These are phyloP conservation scores for Curvularia eragrostidis DNA, from an alignment of 2,329 filamentous ascomycete species.

Conservation along the genomic window DNA sequence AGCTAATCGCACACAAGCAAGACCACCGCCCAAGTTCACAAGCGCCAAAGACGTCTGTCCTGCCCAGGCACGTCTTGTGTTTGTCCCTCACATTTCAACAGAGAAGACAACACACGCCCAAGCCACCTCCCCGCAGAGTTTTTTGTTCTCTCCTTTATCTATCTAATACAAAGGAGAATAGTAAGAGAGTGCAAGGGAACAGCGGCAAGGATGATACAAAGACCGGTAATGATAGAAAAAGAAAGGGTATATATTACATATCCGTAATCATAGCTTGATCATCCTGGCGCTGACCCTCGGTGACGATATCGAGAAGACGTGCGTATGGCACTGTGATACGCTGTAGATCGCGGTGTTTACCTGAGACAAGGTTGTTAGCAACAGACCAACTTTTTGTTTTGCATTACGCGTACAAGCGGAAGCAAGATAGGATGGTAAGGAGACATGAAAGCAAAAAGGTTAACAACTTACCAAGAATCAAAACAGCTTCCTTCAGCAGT, in stretches of 20 bases:
- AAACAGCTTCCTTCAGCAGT: slow-evolving; percentile 85
- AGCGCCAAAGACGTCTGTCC: background rate
- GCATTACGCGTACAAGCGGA: background rate
- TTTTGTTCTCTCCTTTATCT: background rate
- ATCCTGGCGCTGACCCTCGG: slow-evolving; percentile 35
- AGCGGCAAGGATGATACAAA: background rate
- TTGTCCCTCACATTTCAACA: background rate
- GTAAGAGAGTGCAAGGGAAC: background rate
- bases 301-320: slow-evolving; percentile 55
- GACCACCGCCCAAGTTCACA: background rate
- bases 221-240: background rate
- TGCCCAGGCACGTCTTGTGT: background rate
- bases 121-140: background rate
- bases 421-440: background rate
- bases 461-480: slow-evolving; percentile 75
- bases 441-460: background rate
- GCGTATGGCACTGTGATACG: slow-evolving; percentile 95
- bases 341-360: slow-evolving; percentile 94
- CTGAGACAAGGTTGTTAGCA: slow-evolving; percentile 54
- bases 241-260: slow-evolving; percentile 28
- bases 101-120: background rate
- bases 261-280: slow-evolving; percentile 48
- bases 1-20: background rate
- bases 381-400: background rate
- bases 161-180: slow-evolving; percentile 10